These are phyloP conservation scores for Phytophthora multivora DNA, from an alignment of 352 stramenopile genomes.

Conservation along the genomic window DNA sequence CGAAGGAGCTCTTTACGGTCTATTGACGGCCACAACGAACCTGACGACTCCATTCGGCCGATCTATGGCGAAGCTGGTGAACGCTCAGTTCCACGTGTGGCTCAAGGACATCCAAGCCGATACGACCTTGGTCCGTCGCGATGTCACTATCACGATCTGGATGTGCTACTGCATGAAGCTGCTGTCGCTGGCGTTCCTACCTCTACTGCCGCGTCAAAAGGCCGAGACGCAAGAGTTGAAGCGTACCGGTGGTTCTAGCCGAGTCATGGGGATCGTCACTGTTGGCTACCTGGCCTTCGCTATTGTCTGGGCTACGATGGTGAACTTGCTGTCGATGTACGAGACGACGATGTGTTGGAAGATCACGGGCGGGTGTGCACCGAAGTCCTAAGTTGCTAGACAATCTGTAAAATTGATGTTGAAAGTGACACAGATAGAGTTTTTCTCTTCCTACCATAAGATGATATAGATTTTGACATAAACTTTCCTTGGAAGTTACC, in stretches of 20 bases:
- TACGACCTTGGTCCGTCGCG: conserved; percentile 45
- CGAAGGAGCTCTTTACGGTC: conserved; percentile 55
- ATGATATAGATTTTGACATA: no score
- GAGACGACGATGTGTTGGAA: conserved; percentile 52
- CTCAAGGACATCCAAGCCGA: conserved; percentile 49
- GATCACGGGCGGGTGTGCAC: conserved; percentile 55
- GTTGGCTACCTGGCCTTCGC: conserved; percentile 35
- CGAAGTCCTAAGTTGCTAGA: conserved; percentile 11
- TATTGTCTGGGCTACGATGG: conserved; percentile 35
- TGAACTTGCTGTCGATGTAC: conserved; percentile 57
- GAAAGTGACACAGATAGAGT: no score
- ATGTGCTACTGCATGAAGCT: conserved; percentile 63
- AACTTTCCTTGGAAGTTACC: no score
- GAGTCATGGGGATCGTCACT: conserved; percentile 30
- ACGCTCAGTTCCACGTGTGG: conserved; percentile 53
- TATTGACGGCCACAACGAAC: conserved; percentile 57
- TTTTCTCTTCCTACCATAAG: no score
- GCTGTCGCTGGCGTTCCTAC: conserved; percentile 48
- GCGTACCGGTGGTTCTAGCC: conserved; percentile 41
- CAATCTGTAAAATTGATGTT: no score
- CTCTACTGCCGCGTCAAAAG: conserved; percentile 52
- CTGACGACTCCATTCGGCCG: conserved; percentile 45
- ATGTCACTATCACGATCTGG: conserved; percentile 61
- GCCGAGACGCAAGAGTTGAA: conserved; percentile 47
- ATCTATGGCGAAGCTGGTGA: conserved; percentile 52